phyloP scores from a whole-genome alignment of 1,139 yeast species.

The Pichia sp. region DNA sequence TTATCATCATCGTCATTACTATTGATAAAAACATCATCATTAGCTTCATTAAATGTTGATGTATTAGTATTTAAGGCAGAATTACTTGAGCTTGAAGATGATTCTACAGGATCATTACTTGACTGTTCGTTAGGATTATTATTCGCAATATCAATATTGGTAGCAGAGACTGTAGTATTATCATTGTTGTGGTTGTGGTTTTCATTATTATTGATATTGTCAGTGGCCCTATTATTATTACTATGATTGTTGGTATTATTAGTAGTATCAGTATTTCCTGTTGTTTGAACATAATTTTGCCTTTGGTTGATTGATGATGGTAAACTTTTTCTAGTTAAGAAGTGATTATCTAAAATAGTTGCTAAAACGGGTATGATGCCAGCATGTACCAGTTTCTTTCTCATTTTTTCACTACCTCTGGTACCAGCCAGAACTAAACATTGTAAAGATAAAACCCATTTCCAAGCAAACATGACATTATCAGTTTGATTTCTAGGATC shows the following conservation, averaged over 20 bases:
- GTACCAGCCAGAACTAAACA: conserved; percentile 88
- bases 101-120: too few species aligned
- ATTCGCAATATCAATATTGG: not conserved
- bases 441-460: conserved; percentile 93
- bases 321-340: conserved; percentile 21
- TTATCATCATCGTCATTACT: conserved; percentile 11
- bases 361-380: conserved; percentile 89
- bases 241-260: not conserved
- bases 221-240: not conserved
- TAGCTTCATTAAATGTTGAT: too few species aligned
- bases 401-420: conserved; percentile 79
- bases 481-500: conserved; percentile 42
- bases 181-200: conserved; percentile 10
- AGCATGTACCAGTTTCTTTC: conserved; percentile 84
- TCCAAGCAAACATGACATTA: conserved; percentile 60
- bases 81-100: too few species aligned
- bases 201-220: conserved; percentile 3
- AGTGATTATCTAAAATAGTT: conserved; percentile 82
- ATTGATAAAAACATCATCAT: too few species aligned
- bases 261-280: not conserved
- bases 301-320: not conserved
- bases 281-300: too few species aligned
- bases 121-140: conserved; percentile 1
- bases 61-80: too few species aligned
- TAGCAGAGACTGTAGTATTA: conserved; percentile 8